phyloP scores from a whole-genome alignment of 2,329 filamentous ascomycete genomes.

The Eutypa lata region DNA sequence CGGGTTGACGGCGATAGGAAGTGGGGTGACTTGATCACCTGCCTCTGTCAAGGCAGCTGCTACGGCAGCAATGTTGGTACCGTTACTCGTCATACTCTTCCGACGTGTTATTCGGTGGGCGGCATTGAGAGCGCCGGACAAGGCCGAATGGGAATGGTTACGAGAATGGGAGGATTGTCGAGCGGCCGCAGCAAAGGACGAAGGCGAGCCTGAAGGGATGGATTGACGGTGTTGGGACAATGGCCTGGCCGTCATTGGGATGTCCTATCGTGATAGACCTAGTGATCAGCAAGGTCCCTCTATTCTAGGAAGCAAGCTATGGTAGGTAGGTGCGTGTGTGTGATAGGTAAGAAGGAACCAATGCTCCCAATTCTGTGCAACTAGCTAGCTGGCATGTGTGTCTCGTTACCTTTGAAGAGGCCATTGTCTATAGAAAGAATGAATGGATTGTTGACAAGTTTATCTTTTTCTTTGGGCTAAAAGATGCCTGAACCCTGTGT shows the following conservation, averaged over 20 bases:
- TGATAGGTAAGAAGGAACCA: constrained; percentile 8
- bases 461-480: constrained; percentile 3
- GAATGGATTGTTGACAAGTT: constrained; percentile 13
- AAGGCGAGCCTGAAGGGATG: constrained; percentile 54
- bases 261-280: constrained; percentile 47
- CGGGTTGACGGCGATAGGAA: constrained; percentile 54
- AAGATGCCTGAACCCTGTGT: constrained; percentile 7
- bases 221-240: constrained; percentile 61
- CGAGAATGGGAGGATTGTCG: constrained; percentile 64
- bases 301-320: constrained; percentile 23
- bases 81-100: constrained; percentile 84
- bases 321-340: constrained; percentile 9
- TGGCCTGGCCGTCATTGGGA: constrained; percentile 64
- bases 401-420: constrained; percentile 57
- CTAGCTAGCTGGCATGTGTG: constrained; percentile 14
- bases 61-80: constrained; percentile 70
- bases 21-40: constrained; percentile 53
- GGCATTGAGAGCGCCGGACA: constrained; percentile 72
- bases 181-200: constrained; percentile 53
- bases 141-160: constrained; percentile 77
- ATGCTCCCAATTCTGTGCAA: constrained; percentile 4
- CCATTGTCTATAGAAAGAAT: constrained; percentile 44
- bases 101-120: constrained; percentile 85
- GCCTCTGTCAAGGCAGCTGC: constrained; percentile 69
- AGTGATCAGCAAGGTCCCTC: constrained; percentile 34